These are phyloP conservation scores for Oryza meyeriana DNA, from an alignment of 176 grass and related monocot genomes.

Conservation along the genomic window DNA sequence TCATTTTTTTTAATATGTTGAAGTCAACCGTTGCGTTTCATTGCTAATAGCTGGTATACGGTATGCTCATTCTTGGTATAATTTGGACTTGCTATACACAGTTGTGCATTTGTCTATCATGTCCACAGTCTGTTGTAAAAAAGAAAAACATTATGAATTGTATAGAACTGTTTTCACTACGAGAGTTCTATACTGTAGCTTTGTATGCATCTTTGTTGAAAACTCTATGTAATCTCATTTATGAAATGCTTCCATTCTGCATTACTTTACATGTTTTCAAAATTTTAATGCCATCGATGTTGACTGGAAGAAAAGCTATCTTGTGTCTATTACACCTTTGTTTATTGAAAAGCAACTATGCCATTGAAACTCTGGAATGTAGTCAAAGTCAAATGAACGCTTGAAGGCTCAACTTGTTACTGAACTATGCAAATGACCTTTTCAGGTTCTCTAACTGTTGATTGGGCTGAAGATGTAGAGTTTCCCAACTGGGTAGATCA, in stretches of 20 bases:
- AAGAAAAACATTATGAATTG: background rate
- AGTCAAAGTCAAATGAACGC: background rate
- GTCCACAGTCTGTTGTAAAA: background rate
- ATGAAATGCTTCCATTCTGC: background rate
- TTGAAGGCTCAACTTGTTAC: background rate
- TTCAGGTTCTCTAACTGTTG: slow-evolving; percentile 89
- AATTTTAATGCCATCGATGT: slow-evolving; percentile 1
- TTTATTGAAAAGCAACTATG: slow-evolving; percentile 7
- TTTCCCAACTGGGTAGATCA: slow-evolving; percentile 68
- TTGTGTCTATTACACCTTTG: background rate
- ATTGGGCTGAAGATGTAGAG: slow-evolving; percentile 80
- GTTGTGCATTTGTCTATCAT: background rate
- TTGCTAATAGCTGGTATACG: background rate
- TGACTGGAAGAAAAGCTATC: background rate
- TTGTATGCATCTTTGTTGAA: background rate
- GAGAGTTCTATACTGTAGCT: background rate
- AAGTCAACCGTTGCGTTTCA: background rate
- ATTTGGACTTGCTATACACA: slow-evolving; percentile 2
- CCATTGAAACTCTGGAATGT: slow-evolving; percentile 6
- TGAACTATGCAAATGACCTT: slow-evolving; percentile 35
- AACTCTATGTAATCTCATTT: background rate
- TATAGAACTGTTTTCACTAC: background rate
- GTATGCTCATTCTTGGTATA: background rate
- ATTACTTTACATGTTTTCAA: background rate
- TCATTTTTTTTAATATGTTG: background rate